Base-by-base conservation (phyloP, 768 basidiomycete species). In the Rickenella mellea region DNA sequence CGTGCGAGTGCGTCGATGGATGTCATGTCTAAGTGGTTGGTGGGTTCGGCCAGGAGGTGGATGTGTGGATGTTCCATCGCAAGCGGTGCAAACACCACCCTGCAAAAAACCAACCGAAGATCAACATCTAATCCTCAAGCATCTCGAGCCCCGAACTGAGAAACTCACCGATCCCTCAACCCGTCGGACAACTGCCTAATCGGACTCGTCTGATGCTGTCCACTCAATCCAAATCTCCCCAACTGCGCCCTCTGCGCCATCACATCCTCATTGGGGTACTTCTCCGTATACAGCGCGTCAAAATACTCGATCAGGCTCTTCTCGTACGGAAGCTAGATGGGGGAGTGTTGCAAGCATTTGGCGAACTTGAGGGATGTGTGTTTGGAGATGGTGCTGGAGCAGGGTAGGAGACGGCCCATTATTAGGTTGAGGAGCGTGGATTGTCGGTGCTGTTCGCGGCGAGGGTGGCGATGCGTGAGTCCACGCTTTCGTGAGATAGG, bases 51-150 rank as follows among this genome's bases (percentile, higher is more conserved):
- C 33, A 92, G 77, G 22, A 96, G 69, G 22, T 97, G 73, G 59
- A 97, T 81, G 64, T 96, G 92, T 32, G 94, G 94, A 60, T 91
- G 87, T 56, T 99, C 94, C 89, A 99, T 92, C 24, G 96, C 77
- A 11, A 98, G 73, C 63, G 94, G 89, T 31, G 94, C 84, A 57
- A 98, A 98, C 6, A 97, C 93, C 48, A 98, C 93, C 44, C 88
- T 83, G 47, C 8, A 42, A 42, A 33, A n/a, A n/a, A 6, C n/a
- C n/a, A n/a, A n/a, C n/a, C n/a, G n/a, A n/a, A 6, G 29, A 40
- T 20, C 8, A 11, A 17, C 33, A 36, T 36, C 19, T 19, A 22
- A 22, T 22, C 24, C n/a, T n/a, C n/a, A n/a, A n/a, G n/a, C n/a
- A n/a, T n/a, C 24, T 36, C 37, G 22, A 25, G 38, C 2, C 12